Base-by-base conservation (phyloP, 202 grass and related monocot genomes). In the Zoysia matrella region DNA sequence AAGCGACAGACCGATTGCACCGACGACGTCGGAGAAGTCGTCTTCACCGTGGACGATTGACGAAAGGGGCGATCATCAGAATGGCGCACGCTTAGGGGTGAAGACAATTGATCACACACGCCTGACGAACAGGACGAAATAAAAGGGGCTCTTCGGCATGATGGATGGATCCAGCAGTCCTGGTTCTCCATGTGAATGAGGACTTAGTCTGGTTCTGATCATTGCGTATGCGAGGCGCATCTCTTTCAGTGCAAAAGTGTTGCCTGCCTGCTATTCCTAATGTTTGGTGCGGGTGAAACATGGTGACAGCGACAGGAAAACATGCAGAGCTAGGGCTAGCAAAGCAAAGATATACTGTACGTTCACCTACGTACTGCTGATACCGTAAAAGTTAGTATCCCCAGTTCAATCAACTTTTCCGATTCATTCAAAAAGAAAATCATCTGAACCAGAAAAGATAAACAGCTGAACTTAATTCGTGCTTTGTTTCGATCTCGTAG, bases 161-260 rank as follows among this genome's bases (percentile, higher is more conserved):
- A 67, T 67, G 0, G 12, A 47, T n/a, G 9, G 65, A 42, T 67
- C 3, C 13, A 46, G 42, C 1, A 6, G 12, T 4, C 6, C 5
- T 1, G 14, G 45, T 46, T 16, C 13, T 65, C 36, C 3, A 6
- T 7, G 69, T 39, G 7, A 75, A 43, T 1, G 50, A 56, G 9
- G 13, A 45, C 30, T 1, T 44, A 51, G 2, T 4, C 5, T 45
- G 70, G 2, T 2, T 10, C 30, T 8, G 77, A 84, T 84, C 2
- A 84, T 70, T 84, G 40, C 36, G 65, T 77, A 22, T 8, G 65
- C 65, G 53, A 57, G 82, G 47, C 73, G 71, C 73, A 76, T 84
- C 82, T 7, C 82, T 84, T 69, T 84, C 82, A 84, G 46, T 47
- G 47, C 16, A 22, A 84, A 84, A 84, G 73, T 65, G 52, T 8